Evolutionary conservation across 2,329 filamentous ascomycete genomes (phyloP).

Genomic region (Diaporthe vaccinii): DNA sequence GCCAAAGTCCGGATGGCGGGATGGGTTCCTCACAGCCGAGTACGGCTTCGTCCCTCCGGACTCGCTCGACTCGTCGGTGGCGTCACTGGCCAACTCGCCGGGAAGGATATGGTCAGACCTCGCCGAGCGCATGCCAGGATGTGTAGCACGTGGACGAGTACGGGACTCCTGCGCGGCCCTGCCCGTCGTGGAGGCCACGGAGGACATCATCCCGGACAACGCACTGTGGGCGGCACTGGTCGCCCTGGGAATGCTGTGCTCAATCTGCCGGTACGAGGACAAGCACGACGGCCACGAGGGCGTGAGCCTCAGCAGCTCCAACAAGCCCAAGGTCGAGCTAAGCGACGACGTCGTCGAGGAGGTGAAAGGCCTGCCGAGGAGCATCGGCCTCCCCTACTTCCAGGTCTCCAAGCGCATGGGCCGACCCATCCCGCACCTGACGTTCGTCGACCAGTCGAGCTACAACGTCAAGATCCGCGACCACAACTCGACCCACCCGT

Average conservation of each 20-base stretch:
- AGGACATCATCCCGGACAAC: constrained; percentile 63
- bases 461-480: constrained; percentile 66
- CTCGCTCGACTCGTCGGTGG: constrained; percentile 60
- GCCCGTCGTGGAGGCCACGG: constrained; percentile 62
- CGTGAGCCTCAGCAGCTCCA: constrained; percentile 53
- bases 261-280: constrained; percentile 67
- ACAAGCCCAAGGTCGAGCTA: constrained; percentile 56
- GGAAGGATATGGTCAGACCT: constrained; percentile 69
- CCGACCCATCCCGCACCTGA: constrained; percentile 64
- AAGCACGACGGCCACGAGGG: constrained; percentile 66
- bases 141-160: constrained; percentile 63
- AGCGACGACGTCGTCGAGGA: constrained; percentile 66
- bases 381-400: constrained; percentile 63
- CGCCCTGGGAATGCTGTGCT: constrained; percentile 65
- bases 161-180: constrained; percentile 63
- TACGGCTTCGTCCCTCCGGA: constrained; percentile 66
- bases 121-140: constrained; percentile 66
- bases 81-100: constrained; percentile 60
- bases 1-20: constrained; percentile 63
- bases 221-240: constrained; percentile 68
- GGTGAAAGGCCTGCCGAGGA: constrained; percentile 61
- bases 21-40: constrained; percentile 65
- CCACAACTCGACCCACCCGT: constrained; percentile 62
- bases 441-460: constrained; percentile 66
- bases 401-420: constrained; percentile 66